phyloP scores from a whole-genome alignment of 2,329 filamentous ascomycete genomes.

The Hypoxylon sp. region DNA sequence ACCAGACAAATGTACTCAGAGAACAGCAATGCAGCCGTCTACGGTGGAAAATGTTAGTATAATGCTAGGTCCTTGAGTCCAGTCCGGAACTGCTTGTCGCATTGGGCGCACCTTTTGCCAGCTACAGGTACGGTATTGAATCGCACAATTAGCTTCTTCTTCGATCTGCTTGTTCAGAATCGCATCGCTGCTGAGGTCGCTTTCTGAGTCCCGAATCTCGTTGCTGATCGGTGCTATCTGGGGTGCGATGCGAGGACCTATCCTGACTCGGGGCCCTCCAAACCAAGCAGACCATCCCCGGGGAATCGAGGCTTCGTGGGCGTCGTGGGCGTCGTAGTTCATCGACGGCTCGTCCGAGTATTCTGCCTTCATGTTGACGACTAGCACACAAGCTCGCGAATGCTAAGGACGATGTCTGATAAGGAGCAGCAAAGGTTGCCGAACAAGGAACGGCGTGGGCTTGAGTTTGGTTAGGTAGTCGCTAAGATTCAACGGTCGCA shows the following conservation, averaged over 20 bases:
- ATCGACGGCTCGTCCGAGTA: conserved; percentile 45
- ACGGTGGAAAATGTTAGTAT: conserved; percentile 37
- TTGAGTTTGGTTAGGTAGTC: conserved; percentile 27
- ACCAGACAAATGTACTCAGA: conserved; percentile 93
- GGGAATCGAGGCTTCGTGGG: conserved; percentile 64
- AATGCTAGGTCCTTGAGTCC: conserved; percentile 30
- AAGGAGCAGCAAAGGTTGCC: conserved; percentile 7
- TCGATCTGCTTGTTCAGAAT: conserved; percentile 79
- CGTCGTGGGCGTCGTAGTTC: conserved; percentile 62
- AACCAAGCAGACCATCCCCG: conserved; percentile 58
- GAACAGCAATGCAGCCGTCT: conserved; percentile 90
- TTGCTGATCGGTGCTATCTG: conserved; percentile 51
- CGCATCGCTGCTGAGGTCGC: conserved; percentile 63
- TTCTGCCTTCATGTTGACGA: conserved; percentile 45
- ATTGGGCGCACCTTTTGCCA: conserved; percentile 81
- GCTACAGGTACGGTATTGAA: conserved; percentile 93
- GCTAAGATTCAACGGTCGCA: conserved; percentile 19
- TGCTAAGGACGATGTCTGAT: background rate
- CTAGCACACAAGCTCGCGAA: background rate
- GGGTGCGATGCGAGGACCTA: conserved; percentile 69
- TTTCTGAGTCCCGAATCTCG: conserved; percentile 57
- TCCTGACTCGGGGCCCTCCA: conserved; percentile 57
- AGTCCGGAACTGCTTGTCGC: conserved; percentile 20
- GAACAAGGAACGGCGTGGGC: conserved; percentile 16
- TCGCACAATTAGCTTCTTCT: conserved; percentile 81